phyloP scores from a whole-genome alignment of 2,329 filamentous ascomycete genomes.

The Lecanoromycetidae sp. region DNA sequence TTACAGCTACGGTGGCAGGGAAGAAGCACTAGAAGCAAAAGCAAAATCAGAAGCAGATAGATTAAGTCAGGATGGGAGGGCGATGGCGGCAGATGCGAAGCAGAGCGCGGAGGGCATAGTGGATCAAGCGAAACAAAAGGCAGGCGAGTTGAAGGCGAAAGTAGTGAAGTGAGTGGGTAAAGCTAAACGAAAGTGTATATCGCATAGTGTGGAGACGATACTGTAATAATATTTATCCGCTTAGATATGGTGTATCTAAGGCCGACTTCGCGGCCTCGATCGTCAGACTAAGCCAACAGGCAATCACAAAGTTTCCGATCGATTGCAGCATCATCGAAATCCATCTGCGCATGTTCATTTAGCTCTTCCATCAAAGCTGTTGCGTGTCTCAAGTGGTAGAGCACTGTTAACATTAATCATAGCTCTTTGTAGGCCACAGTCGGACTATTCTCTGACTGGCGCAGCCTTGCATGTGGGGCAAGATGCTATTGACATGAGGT shows the following conservation, averaged over 20 bases:
- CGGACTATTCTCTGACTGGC: not conserved
- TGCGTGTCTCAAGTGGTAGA: no score
- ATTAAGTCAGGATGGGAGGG: constrained; percentile 10
- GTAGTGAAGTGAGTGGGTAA: constrained; percentile 8
- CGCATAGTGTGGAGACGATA: not conserved
- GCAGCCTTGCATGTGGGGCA: not conserved
- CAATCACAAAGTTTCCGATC: no score
- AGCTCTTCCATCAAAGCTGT: no score
- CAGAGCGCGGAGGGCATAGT: constrained; percentile 5
- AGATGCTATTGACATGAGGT: not conserved
- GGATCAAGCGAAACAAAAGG: constrained; percentile 13
- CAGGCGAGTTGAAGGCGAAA: constrained; percentile 13
- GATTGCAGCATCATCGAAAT: no score
- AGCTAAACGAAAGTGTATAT: not conserved
- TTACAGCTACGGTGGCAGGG: constrained; percentile 14
- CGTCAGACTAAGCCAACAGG: no score
- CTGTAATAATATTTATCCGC: not conserved
- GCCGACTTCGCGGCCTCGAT: no score
- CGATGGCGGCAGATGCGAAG: constrained; percentile 6
- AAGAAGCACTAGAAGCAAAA: constrained; percentile 12
- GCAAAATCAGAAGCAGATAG: constrained; percentile 10
- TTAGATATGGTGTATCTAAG: no score
- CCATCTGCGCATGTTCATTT: no score
- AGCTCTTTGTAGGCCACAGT: no score
- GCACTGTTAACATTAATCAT: no score